Evolutionary conservation across 768 basidiomycete species (phyloP).

Genomic region (Hericium alpestre): DNA sequence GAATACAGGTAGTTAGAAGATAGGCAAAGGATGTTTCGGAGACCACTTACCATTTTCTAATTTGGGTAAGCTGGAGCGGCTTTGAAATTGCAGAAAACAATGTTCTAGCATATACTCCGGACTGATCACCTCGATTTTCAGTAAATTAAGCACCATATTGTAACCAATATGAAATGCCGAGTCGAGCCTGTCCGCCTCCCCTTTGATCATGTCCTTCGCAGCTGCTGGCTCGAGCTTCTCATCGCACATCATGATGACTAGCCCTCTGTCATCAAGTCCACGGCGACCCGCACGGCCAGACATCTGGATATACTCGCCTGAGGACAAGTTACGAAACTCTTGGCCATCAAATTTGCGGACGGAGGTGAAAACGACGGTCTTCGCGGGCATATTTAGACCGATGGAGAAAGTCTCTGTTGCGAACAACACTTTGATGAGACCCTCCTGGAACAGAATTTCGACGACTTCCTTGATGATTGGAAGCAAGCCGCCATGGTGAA

Average conservation of each 20-base stretch:
- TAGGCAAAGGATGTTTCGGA: background rate
- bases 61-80: constrained; percentile 76
- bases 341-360: constrained; percentile 94
- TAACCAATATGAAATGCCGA: constrained; percentile 98
- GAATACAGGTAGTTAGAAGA: background rate
- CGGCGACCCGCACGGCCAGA: constrained; percentile 95
- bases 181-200: constrained; percentile 91
- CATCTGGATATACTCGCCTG: constrained; percentile 99
- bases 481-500: constrained; percentile 97
- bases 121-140: constrained; percentile 97
- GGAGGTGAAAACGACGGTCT: constrained; percentile 95
- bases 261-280: constrained; percentile 95
- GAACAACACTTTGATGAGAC: constrained; percentile 94
- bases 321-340: constrained; percentile 87
- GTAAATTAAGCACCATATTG: constrained; percentile 97
- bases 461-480: constrained; percentile 98
- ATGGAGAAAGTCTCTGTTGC: constrained; percentile 99
- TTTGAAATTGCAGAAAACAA: constrained; percentile 99
- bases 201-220: constrained; percentile 96
- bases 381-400: constrained; percentile 98
- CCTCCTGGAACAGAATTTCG: constrained; percentile 97
- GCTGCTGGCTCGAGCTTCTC: constrained; percentile 89
- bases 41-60: constrained; percentile 66
- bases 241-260: constrained; percentile 99
- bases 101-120: constrained; percentile 97